These are phyloP conservation scores for Hymenoscyphus occultus DNA, from an alignment of 2,329 filamentous ascomycete species.

Conservation along the genomic window DNA sequence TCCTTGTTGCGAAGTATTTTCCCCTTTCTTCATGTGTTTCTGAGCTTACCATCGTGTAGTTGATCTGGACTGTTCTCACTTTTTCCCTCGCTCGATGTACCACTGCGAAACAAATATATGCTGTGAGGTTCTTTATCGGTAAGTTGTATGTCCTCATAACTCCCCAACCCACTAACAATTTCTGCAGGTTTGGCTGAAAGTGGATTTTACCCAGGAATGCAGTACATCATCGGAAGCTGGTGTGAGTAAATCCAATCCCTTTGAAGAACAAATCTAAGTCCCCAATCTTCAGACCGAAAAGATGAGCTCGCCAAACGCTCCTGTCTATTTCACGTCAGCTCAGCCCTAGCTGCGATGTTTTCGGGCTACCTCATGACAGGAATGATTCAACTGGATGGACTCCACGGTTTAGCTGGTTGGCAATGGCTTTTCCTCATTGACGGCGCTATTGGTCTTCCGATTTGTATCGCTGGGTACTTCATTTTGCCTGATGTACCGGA, in stretches of 20 bases:
- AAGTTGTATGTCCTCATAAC: background rate
- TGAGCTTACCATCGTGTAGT: background rate
- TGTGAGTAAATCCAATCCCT: background rate
- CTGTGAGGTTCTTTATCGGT: background rate
- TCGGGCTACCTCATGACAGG: background rate
- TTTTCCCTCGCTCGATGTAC: background rate
- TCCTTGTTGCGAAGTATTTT: background rate
- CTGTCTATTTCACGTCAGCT: background rate
- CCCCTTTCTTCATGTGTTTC: background rate
- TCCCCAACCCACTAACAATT: background rate
- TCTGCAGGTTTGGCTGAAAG: background rate
- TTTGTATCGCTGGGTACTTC: background rate
- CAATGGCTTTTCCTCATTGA: background rate
- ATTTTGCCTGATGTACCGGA: background rate
- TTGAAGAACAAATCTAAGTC: background rate
- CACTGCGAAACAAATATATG: background rate
- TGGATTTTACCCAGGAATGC: background rate
- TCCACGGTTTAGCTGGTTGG: background rate
- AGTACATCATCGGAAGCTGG: background rate
- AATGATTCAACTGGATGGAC: background rate
- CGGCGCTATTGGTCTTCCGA: background rate
- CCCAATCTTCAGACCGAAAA: background rate
- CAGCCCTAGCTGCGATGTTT: background rate
- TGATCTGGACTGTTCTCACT: background rate
- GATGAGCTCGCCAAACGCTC: background rate